phyloP scores from a whole-genome alignment of 495 filamentous ascomycete genomes.

The Hypoxylon cercidicola region DNA sequence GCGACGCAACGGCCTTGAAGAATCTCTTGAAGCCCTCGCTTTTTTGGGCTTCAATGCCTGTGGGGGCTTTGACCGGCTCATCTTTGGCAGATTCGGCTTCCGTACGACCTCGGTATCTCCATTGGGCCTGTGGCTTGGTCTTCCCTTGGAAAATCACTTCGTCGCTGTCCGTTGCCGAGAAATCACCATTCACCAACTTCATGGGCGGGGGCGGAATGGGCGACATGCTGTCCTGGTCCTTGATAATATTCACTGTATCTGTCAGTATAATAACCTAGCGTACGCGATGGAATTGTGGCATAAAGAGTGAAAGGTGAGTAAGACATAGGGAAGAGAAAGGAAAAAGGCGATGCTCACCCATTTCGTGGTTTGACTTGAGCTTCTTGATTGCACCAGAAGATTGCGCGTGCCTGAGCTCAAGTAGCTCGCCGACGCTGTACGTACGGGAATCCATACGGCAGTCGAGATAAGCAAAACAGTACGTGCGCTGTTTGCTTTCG shows the following conservation, averaged over 20 bases:
- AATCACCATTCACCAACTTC: constrained; percentile 35
- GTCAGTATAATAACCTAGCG: constrained; percentile 2
- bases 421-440: constrained; percentile 53
- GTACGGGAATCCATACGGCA: constrained; percentile 48
- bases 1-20: constrained; percentile 65
- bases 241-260: constrained; percentile 28
- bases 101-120: constrained; percentile 56
- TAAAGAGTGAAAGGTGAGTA: neutral
- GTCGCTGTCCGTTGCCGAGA: constrained; percentile 38
- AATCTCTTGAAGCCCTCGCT: constrained; percentile 66
- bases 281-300: neutral
- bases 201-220: constrained; percentile 13
- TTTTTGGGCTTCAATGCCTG: constrained; percentile 56
- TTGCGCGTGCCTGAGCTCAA: constrained; percentile 40
- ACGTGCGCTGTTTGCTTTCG: constrained; percentile 37
- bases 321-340: neutral
- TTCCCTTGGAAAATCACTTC: constrained; percentile 41
- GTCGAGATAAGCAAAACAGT: constrained; percentile 47
- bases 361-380: constrained; percentile 44
- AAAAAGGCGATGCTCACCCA: constrained; percentile 44
- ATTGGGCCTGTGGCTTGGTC: constrained; percentile 40
- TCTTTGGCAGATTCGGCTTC: constrained; percentile 45
- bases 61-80: constrained; percentile 60
- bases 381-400: constrained; percentile 17
- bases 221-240: constrained; percentile 17